A percentile compares a stretch with the other conserved stretches of the same genome.
These are phyloP conservation scores for Didymella exigua DNA, from an alignment of 2,329 filamentous ascomycete species.

Conservation along the genomic window DNA sequence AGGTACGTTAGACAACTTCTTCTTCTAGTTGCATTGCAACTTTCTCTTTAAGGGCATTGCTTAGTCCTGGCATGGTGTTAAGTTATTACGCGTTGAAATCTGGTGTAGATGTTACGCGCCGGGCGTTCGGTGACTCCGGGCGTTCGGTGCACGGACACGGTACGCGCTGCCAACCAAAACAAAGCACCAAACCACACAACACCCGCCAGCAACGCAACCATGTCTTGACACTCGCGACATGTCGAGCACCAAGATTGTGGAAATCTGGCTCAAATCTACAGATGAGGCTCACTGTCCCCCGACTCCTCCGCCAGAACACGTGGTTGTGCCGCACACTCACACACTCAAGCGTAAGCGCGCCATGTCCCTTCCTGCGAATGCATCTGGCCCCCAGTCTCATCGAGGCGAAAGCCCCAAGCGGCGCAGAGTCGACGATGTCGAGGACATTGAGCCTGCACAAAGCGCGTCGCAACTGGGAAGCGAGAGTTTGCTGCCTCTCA, in stretches of 20 bases:
- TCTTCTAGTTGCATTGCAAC: too few relatives aligned
- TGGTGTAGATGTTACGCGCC: too few relatives aligned
- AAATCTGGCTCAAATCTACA: neutral
- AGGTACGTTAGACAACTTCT: too few relatives aligned
- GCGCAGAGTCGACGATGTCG: conserved; percentile 15
- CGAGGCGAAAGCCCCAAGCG: conserved; percentile 21
- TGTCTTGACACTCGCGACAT: neutral
- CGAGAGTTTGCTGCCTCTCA: conserved; percentile 16
- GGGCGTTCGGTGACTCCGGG: too few relatives aligned
- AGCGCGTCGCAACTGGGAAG: conserved; percentile 24
- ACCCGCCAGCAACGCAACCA: neutral
- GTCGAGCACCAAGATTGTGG: neutral
- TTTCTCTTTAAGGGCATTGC: too few relatives aligned
- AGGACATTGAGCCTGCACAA: conserved; percentile 20
- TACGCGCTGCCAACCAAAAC: neutral
- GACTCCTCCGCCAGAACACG: neutral
- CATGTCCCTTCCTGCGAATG: conserved; percentile 17
- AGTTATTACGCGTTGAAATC: too few relatives aligned
- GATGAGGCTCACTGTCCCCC: too few relatives aligned
- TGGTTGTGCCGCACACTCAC: conserved; percentile 2
- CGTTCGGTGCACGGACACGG: too few relatives aligned
- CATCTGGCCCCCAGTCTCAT: conserved; percentile 11
- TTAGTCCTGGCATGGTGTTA: too few relatives aligned
- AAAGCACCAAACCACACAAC: neutral
- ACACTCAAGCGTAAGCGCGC: conserved; percentile 22